Evolutionary conservation across 345 rosid genomes (phyloP).

Genomic region (Pistacia vera): DNA sequence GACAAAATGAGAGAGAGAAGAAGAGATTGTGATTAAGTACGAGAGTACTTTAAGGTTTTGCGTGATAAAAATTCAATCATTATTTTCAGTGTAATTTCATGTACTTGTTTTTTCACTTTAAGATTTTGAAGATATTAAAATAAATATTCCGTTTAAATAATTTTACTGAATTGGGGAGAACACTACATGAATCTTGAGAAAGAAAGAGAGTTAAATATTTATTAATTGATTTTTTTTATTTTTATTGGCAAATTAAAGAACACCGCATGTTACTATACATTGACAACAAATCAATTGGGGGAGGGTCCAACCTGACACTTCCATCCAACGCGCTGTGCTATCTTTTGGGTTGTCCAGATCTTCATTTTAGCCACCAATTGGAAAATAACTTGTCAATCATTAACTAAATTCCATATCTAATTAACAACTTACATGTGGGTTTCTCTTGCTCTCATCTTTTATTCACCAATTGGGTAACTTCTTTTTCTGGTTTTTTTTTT

Average conservation of each 20-base stretch:
- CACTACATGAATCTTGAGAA: not conserved
- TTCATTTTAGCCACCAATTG: not conserved
- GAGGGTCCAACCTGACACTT: conserved; percentile 22
- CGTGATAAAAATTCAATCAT: conserved; percentile 30
- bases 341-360: not conserved
- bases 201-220: not conserved
- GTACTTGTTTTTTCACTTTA: not conserved
- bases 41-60: conserved; percentile 34
- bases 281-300: conserved; percentile 31
- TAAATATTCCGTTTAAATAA: no score
- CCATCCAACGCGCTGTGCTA: conserved; percentile 15
- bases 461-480: no score
- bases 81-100: conserved; percentile 24
- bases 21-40: conserved; percentile 24
- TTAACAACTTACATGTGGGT: no score
- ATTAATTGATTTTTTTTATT: not conserved
- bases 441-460: no score
- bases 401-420: not conserved
- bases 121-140: not conserved
- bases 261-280: conserved; percentile 31
- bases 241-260: conserved; percentile 11
- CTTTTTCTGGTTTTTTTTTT: no score
- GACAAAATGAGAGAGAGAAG: conserved; percentile 8
- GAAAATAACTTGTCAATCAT: not conserved
- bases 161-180: conserved; percentile 14